A percentile compares a stretch with the other conserved stretches of the same genome.
phyloP scores from a whole-genome alignment of 2,329 filamentous ascomycete genomes.

The Aspergillus luchuensis region DNA sequence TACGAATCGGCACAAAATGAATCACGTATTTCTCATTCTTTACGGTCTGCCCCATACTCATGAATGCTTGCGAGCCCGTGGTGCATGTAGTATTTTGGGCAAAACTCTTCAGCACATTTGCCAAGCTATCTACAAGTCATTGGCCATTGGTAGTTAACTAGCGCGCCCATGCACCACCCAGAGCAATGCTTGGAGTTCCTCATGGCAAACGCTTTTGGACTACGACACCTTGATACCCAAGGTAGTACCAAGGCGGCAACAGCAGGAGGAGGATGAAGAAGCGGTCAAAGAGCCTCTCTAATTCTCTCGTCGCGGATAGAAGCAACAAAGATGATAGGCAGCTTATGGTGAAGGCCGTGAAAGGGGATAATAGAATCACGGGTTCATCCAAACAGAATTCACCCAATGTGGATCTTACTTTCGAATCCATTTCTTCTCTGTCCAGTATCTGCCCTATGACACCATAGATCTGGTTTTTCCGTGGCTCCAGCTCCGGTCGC shows the following conservation, averaged over 20 bases:
- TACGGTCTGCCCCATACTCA: not conserved
- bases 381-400: not conserved
- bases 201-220: not conserved
- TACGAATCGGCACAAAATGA: no score
- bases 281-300: conserved; percentile 9
- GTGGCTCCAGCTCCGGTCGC: conserved; percentile 9
- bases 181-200: not conserved
- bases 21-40: not conserved
- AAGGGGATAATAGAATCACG: not conserved
- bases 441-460: conserved; percentile 15
- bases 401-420: not conserved
- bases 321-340: not conserved
- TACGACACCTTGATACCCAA: conserved; percentile 3
- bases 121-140: not conserved
- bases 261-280: not conserved
- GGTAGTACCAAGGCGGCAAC: not conserved
- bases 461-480: not conserved
- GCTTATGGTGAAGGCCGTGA: not conserved
- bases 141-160: not conserved
- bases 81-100: not conserved
- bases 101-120: not conserved
- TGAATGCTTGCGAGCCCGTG: not conserved
- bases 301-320: not conserved
- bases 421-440: conserved; percentile 7
- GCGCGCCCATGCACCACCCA: not conserved